Evolutionary conservation across 2,329 filamentous ascomycete species (phyloP).

Genomic region (Clonostachys chloroleuca): DNA sequence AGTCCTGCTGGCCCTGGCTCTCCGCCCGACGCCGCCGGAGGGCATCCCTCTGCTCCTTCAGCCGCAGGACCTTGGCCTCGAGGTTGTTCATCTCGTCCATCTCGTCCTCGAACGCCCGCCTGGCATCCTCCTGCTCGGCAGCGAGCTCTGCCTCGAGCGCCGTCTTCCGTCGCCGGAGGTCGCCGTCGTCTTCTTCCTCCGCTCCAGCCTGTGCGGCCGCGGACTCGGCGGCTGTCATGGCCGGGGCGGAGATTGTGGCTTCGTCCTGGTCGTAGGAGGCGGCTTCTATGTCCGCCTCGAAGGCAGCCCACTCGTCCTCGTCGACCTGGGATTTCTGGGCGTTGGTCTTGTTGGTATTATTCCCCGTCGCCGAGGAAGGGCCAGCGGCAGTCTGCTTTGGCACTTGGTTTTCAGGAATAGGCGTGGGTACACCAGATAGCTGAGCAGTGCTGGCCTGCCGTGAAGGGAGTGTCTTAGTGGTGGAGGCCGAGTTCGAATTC

Average conservation of each 20-base stretch:
- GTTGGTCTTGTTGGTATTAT: slow-evolving; percentile 3
- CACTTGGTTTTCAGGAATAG: neutral
- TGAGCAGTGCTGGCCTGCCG: slow-evolving; percentile 14
- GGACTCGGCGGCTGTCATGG: slow-evolving; percentile 60
- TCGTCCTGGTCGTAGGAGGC: slow-evolving; percentile 46
- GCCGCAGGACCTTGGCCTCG: slow-evolving; percentile 62
- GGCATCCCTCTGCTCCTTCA: slow-evolving; percentile 69
- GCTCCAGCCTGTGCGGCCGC: slow-evolving; percentile 47
- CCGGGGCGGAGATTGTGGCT: slow-evolving; percentile 65
- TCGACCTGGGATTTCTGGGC: slow-evolving; percentile 31
- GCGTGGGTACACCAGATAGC: slow-evolving; percentile 1
- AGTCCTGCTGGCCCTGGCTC: slow-evolving; percentile 16
- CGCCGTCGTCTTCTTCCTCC: slow-evolving; percentile 41
- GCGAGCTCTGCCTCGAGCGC: slow-evolving; percentile 51
- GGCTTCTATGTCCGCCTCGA: slow-evolving; percentile 74
- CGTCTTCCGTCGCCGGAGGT: slow-evolving; percentile 36
- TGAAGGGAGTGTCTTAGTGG: slow-evolving; percentile 19
- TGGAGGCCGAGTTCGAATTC: slow-evolving; percentile 32
- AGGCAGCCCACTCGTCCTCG: slow-evolving; percentile 82
- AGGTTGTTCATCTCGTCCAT: slow-evolving; percentile 81
- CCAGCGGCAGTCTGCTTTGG: slow-evolving; percentile 15
- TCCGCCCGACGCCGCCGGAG: slow-evolving; percentile 36
- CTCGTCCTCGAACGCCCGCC: slow-evolving; percentile 67
- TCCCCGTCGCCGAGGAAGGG: slow-evolving; percentile 5
- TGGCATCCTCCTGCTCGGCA: slow-evolving; percentile 73